A percentile compares a stretch with the other conserved stretches of the same genome.
Evolutionary conservation across 176 grass and related monocot species (phyloP).

Genomic region (Hsuehochloa calcarea): DNA sequence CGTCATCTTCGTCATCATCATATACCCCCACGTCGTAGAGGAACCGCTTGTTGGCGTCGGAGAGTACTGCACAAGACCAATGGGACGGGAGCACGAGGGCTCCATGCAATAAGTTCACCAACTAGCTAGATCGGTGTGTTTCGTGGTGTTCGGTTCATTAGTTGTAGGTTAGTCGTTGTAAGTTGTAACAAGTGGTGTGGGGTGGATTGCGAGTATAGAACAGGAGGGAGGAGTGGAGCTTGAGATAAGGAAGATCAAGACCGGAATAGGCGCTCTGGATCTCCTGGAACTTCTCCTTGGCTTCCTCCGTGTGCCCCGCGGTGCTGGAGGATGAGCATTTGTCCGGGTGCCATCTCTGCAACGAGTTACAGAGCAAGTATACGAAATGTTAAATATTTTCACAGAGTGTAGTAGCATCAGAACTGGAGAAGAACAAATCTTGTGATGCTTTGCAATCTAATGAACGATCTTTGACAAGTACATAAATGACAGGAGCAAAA

Average conservation of each 20-base stretch:
- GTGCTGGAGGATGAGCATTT: constrained; percentile 71
- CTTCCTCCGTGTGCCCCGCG: constrained; percentile 58
- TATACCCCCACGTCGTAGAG: constrained; percentile 90
- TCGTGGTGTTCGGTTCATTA: constrained; percentile 29
- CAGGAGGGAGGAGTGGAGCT: background rate
- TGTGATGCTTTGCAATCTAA: background rate
- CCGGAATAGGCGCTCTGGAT: constrained; percentile 89
- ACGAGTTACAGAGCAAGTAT: background rate
- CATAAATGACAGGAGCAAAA: background rate
- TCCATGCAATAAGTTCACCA: constrained; percentile 50
- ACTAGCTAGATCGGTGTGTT: constrained; percentile 18
- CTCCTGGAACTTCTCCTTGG: constrained; percentile 97
- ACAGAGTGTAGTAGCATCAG: background rate
- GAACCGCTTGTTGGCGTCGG: constrained; percentile 85
- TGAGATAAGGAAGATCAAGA: constrained; percentile 33
- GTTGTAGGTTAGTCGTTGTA: constrained; percentile 1
- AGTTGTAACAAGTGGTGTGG: background rate
- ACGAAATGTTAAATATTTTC: background rate
- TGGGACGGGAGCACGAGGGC: constrained; percentile 38
- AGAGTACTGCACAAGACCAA: constrained; percentile 77
- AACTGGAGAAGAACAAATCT: background rate
- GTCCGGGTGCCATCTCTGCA: constrained; percentile 95
- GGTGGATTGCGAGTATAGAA: constrained; percentile 25
- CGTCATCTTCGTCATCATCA: constrained; percentile 64
- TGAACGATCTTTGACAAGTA: background rate